Evolutionary conservation across 208 protist species (phyloP).

Genomic region (Trypanosoma mega): DNA sequence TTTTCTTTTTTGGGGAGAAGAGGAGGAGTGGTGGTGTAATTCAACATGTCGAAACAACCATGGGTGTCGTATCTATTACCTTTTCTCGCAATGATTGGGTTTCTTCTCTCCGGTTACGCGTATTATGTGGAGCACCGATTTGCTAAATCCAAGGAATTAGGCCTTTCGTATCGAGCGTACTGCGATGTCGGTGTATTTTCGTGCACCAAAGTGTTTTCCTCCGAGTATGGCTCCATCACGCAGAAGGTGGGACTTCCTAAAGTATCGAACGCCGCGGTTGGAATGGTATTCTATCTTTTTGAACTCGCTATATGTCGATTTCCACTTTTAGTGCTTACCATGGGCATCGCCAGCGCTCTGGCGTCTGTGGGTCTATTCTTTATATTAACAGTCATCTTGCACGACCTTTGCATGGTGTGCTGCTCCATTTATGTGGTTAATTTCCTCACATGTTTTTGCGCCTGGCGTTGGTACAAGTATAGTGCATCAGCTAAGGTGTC

Average conservation of each 20-base stretch:
- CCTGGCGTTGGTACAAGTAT: slow-evolving; percentile 41
- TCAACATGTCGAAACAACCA: background rate
- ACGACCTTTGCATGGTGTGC: slow-evolving; percentile 73
- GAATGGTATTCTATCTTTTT: slow-evolving; percentile 56
- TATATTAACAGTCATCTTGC: slow-evolving; percentile 51
- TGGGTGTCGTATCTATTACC: background rate
- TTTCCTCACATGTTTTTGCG: slow-evolving; percentile 32
- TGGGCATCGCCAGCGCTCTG: slow-evolving; percentile 37
- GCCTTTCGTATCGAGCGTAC: slow-evolving; percentile 43
- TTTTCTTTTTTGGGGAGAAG: no score
- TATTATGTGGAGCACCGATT: slow-evolving; percentile 62
- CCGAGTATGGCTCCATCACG: slow-evolving; percentile 52
- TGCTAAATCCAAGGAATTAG: slow-evolving; percentile 37
- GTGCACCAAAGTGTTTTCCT: slow-evolving; percentile 72
- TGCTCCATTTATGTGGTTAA: slow-evolving; percentile 79
- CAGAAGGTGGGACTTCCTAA: slow-evolving; percentile 64
- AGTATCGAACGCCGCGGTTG: slow-evolving; percentile 57
- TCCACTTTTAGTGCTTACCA: slow-evolving; percentile 38
- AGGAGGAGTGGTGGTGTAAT: background rate
- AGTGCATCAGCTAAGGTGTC: background rate
- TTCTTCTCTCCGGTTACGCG: slow-evolving; percentile 65
- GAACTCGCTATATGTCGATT: slow-evolving; percentile 42
- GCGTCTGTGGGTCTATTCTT: slow-evolving; percentile 43
- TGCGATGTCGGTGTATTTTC: slow-evolving; percentile 77
- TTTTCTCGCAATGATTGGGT: slow-evolving; percentile 37